Conservation (phyloP, 139 green algal species). For the Tetraselmis striata region DNA sequence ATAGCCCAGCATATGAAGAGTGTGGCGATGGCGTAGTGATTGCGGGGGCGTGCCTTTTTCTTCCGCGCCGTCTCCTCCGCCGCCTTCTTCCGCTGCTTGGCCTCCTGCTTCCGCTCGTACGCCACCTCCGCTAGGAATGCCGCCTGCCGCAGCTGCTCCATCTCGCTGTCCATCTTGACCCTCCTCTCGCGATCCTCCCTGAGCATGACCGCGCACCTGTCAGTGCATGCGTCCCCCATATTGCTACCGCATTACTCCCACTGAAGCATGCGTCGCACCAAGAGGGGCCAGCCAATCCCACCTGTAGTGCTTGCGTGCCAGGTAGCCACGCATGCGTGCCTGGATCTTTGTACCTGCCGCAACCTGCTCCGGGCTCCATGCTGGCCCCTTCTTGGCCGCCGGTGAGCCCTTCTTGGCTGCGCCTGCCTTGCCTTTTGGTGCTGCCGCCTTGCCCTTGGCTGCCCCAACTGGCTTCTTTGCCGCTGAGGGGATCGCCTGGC, state of each 20-base stretch:
- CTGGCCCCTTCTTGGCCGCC: neutral
- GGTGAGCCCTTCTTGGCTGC: neutral
- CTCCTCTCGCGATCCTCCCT: neutral
- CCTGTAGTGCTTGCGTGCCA: neutral
- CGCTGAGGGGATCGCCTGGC: neutral
- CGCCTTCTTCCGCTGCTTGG: conserved; percentile 29
- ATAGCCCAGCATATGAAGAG: neutral
- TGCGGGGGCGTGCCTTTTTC: conserved; percentile 24
- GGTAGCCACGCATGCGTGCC: neutral
- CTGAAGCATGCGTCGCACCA: neutral
- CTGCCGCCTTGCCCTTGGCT: neutral
- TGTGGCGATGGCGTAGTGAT: neutral
- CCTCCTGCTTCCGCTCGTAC: conserved; percentile 37
- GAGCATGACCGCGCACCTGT: neutral
- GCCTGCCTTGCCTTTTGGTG: neutral
- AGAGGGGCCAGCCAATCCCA: no score
- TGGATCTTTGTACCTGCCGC: neutral
- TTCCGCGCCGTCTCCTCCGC: conserved; percentile 31
- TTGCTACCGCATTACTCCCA: neutral
- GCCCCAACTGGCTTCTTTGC: neutral
- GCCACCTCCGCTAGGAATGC: conserved; percentile 35
- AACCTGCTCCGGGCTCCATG: neutral
- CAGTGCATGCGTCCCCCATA: no score
- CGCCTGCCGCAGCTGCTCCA: conserved; percentile 23
- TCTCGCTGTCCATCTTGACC: conserved; percentile 16